phyloP scores from a whole-genome alignment of 306 rosid species.

The Fragaria nilgerrensis region DNA sequence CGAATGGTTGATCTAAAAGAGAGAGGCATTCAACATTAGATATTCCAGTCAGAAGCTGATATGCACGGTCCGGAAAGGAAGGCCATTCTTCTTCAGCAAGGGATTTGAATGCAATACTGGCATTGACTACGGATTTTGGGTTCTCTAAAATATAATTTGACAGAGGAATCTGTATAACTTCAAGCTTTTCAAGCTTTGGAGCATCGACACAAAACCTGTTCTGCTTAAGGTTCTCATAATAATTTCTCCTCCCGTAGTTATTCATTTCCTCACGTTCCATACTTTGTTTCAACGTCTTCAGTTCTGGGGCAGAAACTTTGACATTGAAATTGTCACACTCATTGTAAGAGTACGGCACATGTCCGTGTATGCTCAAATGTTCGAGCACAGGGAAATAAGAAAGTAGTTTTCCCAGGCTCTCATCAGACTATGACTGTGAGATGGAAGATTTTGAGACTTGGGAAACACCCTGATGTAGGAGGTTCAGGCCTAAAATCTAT shows the following conservation, averaged over 20 bases:
- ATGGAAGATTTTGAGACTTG: not conserved
- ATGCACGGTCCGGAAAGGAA: not conserved
- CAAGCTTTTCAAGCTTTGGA: not conserved
- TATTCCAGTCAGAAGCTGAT: not conserved
- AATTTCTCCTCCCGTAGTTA: too few species aligned
- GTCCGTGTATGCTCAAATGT: not conserved
- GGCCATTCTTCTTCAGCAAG: not conserved
- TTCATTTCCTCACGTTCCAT: not conserved
- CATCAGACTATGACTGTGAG: not conserved
- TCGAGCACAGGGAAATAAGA: not conserved
- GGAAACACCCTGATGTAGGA: not conserved
- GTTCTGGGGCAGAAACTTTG: not conserved
- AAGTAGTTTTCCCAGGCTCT: not conserved
- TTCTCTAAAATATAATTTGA: not conserved
- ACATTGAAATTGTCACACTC: not conserved
- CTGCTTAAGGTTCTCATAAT: too few species aligned
- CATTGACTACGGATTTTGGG: not conserved
- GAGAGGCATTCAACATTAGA: not conserved
- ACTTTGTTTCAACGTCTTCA: not conserved
- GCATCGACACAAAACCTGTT: not conserved
- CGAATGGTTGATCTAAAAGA: not conserved
- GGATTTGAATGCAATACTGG: not conserved
- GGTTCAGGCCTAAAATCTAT: not conserved
- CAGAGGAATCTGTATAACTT: not conserved
- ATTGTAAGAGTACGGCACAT: too few species aligned